Conservation (phyloP, 352 stramenopile genomes). For the Pythium apleroticum region DNA sequence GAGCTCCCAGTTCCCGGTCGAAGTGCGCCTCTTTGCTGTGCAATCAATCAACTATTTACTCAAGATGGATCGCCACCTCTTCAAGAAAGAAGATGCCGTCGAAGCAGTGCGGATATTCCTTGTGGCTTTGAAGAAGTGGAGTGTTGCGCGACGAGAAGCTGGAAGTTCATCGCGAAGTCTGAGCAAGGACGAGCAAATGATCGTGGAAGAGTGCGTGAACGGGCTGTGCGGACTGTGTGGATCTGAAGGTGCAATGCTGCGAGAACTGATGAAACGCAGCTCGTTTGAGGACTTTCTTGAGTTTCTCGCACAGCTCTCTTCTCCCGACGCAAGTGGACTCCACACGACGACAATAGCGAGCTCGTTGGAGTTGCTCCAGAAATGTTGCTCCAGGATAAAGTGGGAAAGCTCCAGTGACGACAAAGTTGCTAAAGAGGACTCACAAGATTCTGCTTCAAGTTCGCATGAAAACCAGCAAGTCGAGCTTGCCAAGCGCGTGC, state of each 20-base stretch:
- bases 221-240: constrained; percentile 68
- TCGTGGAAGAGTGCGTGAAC: constrained; percentile 81
- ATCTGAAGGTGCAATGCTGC: constrained; percentile 51
- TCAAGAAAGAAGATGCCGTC: constrained; percentile 44
- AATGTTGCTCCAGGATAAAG: constrained; percentile 69
- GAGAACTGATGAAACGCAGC: constrained; percentile 40
- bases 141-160: neutral
- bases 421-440: constrained; percentile 16
- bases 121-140: constrained; percentile 43
- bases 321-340: constrained; percentile 31
- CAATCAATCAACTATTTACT: constrained; percentile 87
- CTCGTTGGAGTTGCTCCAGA: constrained; percentile 65
- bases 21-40: constrained; percentile 60
- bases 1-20: constrained; percentile 33
- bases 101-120: constrained; percentile 63
- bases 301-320: constrained; percentile 47
- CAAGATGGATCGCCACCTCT: constrained; percentile 76
- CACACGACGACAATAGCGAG: constrained; percentile 69
- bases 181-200: constrained; percentile 49
- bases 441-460: neutral
- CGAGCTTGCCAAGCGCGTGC: constrained; percentile 41
- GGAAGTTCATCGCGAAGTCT: neutral
- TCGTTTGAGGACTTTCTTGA: constrained; percentile 55
- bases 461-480: neutral
- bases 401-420: constrained; percentile 30